Evolutionary conservation across 129 eudicot species (phyloP).

Genomic region (Flaveria robusta): DNA sequence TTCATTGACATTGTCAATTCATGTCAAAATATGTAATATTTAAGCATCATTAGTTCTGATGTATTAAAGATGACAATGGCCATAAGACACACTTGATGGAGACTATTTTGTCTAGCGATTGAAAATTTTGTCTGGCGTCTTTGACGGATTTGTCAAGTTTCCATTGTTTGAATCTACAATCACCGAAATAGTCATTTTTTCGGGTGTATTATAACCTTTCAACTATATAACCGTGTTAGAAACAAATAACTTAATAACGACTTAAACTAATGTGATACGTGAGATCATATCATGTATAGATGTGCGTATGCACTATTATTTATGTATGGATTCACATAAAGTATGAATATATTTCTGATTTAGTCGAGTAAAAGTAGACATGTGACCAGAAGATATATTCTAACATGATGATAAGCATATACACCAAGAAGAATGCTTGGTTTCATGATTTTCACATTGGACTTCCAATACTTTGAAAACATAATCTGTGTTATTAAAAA

Average conservation of each 20-base stretch:
- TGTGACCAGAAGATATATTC: too few species aligned
- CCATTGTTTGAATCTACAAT: not conserved
- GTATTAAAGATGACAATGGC: not conserved
- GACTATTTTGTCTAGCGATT: not conserved
- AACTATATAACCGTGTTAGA: not conserved
- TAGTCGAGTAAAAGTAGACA: too few species aligned
- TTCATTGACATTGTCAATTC: constrained; percentile 7
- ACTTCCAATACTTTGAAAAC: too few species aligned
- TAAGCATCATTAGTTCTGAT: not conserved
- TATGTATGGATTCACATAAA: not conserved
- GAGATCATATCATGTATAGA: not conserved
- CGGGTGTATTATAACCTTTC: not conserved
- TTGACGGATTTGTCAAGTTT: not conserved
- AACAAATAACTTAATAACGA: not conserved
- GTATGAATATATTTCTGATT: not conserved
- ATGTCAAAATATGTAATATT: not conserved
- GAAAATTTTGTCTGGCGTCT: too few species aligned
- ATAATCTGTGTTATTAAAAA: too few species aligned
- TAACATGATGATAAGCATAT: too few species aligned
- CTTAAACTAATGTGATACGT: not conserved
- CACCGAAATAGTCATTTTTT: not conserved
- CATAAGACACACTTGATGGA: not conserved
- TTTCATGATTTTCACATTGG: too few species aligned
- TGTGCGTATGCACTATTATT: not conserved
- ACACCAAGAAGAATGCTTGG: too few species aligned